Conservation (phyloP, 441 rosid species). For the Jatropha multifida region DNA sequence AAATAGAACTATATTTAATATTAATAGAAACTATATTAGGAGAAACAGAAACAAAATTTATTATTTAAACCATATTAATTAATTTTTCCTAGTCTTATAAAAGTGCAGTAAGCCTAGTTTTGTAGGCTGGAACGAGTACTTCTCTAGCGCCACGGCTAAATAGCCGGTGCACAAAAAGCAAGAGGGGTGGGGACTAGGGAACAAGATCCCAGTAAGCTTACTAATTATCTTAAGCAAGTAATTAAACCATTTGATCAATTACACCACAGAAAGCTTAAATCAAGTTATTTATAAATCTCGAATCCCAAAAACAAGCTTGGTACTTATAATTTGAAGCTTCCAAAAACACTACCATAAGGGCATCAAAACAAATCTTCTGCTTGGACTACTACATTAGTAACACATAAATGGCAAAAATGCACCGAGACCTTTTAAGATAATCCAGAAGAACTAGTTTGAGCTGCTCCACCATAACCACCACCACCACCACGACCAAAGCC, state of each 20-base stretch:
- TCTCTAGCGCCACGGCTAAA: no score
- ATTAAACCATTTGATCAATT: neutral
- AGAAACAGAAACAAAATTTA: no score
- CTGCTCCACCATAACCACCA: constrained; percentile 54
- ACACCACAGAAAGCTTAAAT: neutral
- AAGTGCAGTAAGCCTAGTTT: no score
- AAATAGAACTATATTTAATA: no score
- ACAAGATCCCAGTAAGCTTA: no score
- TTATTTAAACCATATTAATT: no score
- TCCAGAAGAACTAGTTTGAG: constrained; percentile 53
- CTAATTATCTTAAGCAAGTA: neutral
- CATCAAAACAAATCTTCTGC: constrained; percentile 1
- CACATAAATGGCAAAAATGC: neutral
- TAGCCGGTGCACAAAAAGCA: no score
- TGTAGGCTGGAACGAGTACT: no score
- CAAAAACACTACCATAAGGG: neutral
- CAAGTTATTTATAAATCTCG: neutral
- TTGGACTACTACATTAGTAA: neutral
- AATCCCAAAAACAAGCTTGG: constrained; percentile 9
- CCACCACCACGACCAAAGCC: constrained; percentile 87
- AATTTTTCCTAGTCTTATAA: no score
- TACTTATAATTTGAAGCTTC: constrained; percentile 10
- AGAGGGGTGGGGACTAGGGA: no score
- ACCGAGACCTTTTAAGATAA: constrained; percentile 37
- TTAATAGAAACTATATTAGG: no score